Percentiles rank a stretch among this genome's conserved stretches.
Conservation (phyloP, 1,284 basidiomycete species). For the Fomitopsis schrenkii region DNA sequence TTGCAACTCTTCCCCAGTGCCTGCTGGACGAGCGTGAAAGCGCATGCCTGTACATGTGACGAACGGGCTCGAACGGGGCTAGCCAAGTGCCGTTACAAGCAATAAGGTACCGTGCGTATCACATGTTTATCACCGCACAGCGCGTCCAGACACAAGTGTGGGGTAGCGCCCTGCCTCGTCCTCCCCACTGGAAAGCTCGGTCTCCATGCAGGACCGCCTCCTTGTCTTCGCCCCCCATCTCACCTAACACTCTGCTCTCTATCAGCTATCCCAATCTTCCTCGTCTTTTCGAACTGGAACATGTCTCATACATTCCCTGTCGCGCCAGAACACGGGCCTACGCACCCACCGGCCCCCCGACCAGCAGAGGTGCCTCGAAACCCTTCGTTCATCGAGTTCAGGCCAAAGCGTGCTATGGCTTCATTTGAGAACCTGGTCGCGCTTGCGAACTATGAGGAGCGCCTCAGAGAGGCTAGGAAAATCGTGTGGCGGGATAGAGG, state of each 20-base stretch:
- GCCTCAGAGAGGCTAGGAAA: conserved; percentile 62
- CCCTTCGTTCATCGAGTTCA: conserved; percentile 37
- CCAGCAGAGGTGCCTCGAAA: conserved; percentile 18
- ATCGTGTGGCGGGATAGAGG: conserved; percentile 85
- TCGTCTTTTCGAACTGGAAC: background rate
- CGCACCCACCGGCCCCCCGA: background rate
- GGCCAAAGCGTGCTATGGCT: conserved; percentile 54
- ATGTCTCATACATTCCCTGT: background rate
- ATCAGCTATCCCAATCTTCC: too few relatives aligned
- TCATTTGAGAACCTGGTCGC: conserved; percentile 80
- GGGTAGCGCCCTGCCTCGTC: background rate
- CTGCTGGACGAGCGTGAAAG: too few relatives aligned
- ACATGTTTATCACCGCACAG: background rate
- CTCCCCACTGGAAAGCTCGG: background rate
- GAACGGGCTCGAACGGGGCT: too few relatives aligned
- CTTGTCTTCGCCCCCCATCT: background rate
- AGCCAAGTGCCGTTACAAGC: too few relatives aligned
- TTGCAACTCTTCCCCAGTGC: too few relatives aligned
- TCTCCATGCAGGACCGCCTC: background rate
- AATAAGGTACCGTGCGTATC: background rate
- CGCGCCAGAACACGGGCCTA: background rate
- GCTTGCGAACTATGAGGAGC: conserved; percentile 74
- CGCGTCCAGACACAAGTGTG: background rate
- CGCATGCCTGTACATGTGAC: too few relatives aligned
- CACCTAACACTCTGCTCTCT: background rate